Evolutionary conservation across 179 eudicot species (phyloP), one percentile per base, ranked within the genome.

Genomic region (Beta macrorhiza): DNA sequence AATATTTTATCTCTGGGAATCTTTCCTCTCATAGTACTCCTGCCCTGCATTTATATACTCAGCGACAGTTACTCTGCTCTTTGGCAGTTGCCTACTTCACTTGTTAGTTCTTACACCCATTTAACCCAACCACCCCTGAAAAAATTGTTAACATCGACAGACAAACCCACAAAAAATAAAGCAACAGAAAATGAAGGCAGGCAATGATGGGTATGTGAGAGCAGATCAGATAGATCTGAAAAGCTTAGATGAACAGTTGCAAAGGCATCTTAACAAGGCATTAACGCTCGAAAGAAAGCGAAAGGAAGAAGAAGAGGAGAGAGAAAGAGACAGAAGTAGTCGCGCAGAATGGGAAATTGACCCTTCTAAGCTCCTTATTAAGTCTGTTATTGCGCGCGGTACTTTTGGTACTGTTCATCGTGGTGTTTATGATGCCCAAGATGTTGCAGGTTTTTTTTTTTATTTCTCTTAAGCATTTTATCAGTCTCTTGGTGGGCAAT

Each of bases 391-490:
- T 85, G 87, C 84, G 59, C 87, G 87, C 44, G 87, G 87, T 13
- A 85, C 82, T 17, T 84, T 84, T 67, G 87, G 87, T n/a, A 82
- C 87, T 32, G 87, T 85, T 78, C 87, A 85, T 63, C 82, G 87
- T 37, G 87, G 84, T 65, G 80, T 85, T 64, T 85, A 85, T 82
- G 84, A 85, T 82, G 76, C 61, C 14, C 87, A 55, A 67, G 87
- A 85, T 78, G 87, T 85, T 78, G 87, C 87, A 78, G 87, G 87
- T 84, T 16, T 14, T 20, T 0, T 5, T 65, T 13, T 16, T 0
- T 25, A 42, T 8, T 25, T 68, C 29, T 7, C 11, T 55, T 72
- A 53, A 15, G 49, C 81, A 80, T 80, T 77, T 80, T 37, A 17
- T 80, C 83, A 55, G 49, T 29, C 32, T 29, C 32, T 29, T 29